These are phyloP conservation scores for Colletotrichum gigasporum DNA, from an alignment of 2,329 filamentous ascomycete genomes.

Conservation along the genomic window DNA sequence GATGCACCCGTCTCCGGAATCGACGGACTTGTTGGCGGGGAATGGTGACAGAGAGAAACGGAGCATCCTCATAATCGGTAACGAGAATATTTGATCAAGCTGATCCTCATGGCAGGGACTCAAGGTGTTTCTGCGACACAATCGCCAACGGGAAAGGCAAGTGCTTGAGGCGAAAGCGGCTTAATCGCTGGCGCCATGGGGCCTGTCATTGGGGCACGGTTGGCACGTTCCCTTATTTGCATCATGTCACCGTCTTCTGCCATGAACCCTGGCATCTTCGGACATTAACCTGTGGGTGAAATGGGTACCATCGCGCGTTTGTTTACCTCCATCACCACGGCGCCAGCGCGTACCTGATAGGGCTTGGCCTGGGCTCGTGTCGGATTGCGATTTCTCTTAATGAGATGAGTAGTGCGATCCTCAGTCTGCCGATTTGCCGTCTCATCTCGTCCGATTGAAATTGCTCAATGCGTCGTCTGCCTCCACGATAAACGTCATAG, in stretches of 20 bases:
- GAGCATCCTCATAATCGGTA: neutral
- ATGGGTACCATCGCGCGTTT: constrained; percentile 26
- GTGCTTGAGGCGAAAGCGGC: constrained; percentile 2
- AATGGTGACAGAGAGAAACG: neutral
- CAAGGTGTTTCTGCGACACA: neutral
- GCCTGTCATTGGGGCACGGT: constrained; percentile 22
- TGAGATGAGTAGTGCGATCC: constrained; percentile 16
- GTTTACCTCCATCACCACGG: constrained; percentile 19
- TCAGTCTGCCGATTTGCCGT: constrained; percentile 21
- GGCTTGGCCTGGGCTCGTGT: constrained; percentile 20
- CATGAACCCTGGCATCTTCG: constrained; percentile 30
- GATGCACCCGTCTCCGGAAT: constrained; percentile 11
- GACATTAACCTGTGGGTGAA: constrained; percentile 31
- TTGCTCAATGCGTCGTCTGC: constrained; percentile 29
- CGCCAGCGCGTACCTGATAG: constrained; percentile 1
- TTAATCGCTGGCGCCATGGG: neutral
- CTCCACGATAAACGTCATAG: constrained; percentile 28
- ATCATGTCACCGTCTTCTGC: constrained; percentile 16
- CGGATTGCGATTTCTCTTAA: constrained; percentile 11
- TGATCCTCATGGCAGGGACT: neutral
- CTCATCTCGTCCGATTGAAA: constrained; percentile 26
- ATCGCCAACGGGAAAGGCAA: constrained; percentile 3
- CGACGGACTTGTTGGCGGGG: neutral
- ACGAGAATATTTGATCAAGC: neutral
- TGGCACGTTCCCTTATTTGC: constrained; percentile 28